Base-by-base conservation (phyloP, 2,329 filamentous ascomycete species). In the Penicillium nordicum region DNA sequence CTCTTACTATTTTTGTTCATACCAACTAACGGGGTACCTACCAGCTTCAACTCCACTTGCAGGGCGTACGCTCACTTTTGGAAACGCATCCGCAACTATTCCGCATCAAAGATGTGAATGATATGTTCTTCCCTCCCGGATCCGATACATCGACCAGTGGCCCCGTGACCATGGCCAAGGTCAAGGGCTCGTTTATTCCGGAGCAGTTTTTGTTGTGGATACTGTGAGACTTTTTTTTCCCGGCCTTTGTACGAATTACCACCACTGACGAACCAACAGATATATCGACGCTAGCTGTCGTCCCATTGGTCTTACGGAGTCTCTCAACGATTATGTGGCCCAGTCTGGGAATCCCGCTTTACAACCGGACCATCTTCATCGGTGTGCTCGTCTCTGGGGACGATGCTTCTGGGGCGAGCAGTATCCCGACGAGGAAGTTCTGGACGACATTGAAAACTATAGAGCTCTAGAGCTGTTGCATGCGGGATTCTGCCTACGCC, bases 371-470 rank as follows among this genome's bases (percentile, higher is more conserved):
- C 68, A 64, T 54, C 64, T 73, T 6, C 65, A 72, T 54, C 69
- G 65, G 45, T 70, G 68, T 47, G 70, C 71, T 14, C 70, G 70
- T 27, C 62, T 73, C 25, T 73, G 71, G 70, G 68, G 68, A 1
- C 65, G 71, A 34, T 73, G 71, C 49, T 70, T 72, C 42, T 74
- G 70, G 69, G 71, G 70, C 2, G 61, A 69, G 16, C 67, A 69
- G 29, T 74, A 74, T 48, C 72, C 72, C 0, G 69, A 72, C n/a
- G 63, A 67, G 18, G 67, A 74, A 54, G 66, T 74, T 2, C 57
- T 73, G n/a, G 72, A 74, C 49, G 72, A 74, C 34, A 71, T 73
- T 25, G 72, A 74, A 53, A 74, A 74, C 29, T 72, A 74, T 56
- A 63, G 72, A 23, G 70, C 63, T 3, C 56, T 74, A 16, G 71